Conservation (phyloP, 495 filamentous ascomycete genomes). For the Coniosporium apollinis region DNA sequence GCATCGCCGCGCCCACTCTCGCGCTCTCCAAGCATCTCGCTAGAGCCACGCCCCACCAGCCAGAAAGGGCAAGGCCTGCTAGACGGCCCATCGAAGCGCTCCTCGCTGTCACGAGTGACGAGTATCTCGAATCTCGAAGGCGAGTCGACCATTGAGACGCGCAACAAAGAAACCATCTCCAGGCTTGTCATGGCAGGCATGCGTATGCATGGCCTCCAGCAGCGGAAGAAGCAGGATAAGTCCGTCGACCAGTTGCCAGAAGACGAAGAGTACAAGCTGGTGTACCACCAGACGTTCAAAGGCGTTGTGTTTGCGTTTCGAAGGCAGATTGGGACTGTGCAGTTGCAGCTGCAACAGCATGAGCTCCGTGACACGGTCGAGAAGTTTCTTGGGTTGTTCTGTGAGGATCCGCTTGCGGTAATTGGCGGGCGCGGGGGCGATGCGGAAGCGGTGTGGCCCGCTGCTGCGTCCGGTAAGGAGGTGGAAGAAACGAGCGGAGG, state of each 20-base stretch:
- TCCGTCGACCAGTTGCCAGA: slow-evolving; percentile 14
- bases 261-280: slow-evolving; percentile 45
- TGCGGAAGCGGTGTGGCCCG: slow-evolving; percentile 8
- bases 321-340: slow-evolving; percentile 16
- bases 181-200: slow-evolving; percentile 41
- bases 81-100: slow-evolving; percentile 7
- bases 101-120: slow-evolving; percentile 15
- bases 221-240: slow-evolving; percentile 20
- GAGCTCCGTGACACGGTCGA: slow-evolving; percentile 26
- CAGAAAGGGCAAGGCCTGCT: slow-evolving; percentile 5
- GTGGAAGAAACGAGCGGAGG: too few species aligned
- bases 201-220: slow-evolving; percentile 45
- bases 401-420: slow-evolving; percentile 21
- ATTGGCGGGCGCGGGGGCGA: slow-evolving; percentile 1
- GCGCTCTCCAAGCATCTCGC: slow-evolving; percentile 17
- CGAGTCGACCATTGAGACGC: slow-evolving; percentile 22
- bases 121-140: slow-evolving; percentile 28
- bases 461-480: too few species aligned
- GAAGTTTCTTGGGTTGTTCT: slow-evolving; percentile 26
- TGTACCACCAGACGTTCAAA: slow-evolving; percentile 50
- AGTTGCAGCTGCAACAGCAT: slow-evolving; percentile 16
- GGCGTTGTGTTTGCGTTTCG: slow-evolving; percentile 38
- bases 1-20: slow-evolving; percentile 12
- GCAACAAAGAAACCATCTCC: slow-evolving; percentile 30
- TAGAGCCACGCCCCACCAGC: slow-evolving; percentile 8